Base-by-base conservation (phyloP, 306 rosid genomes). In the Alnus rubra region DNA sequence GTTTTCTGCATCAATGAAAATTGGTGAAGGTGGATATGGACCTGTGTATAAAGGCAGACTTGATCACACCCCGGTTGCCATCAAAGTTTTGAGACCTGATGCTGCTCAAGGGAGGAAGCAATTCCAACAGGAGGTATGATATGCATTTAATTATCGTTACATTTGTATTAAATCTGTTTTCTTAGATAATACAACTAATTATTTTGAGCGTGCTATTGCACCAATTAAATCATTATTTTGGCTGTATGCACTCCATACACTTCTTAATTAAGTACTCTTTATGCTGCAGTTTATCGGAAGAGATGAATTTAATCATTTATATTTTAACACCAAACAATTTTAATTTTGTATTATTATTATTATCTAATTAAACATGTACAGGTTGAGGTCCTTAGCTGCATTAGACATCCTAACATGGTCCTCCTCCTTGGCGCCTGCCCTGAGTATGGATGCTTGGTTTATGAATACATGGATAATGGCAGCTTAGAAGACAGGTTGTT, bases 21-120 rank as follows among this genome's bases (percentile, higher is more conserved):
- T 95, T 42, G 99, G 99, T 68, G 99, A 93, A 89, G 99, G 99
- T 74, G 99, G 99, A 65, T 95, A 95, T 72, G 99, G 99, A 81
- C 98, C 99, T 10, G 99, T 93, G 60, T 95, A 70, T 82, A 92
- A 82, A 84, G 98, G 96, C 67, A 84, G 78, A 69, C 98, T 95
- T 72, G 96, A 93, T 75, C 98, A 93, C 87, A 95, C 99, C 18
- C 82, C 90, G 0, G 99, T 93, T 80, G 99, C 99, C 53, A 91
- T 95, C 82, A 95, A 95, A 86, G 87, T 95, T 58, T 82, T 95
- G 79, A 92, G 88, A 74, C 98, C 98, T 15, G 94, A 90, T 64
- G 98, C 98, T 70, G 74, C 90, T 86, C 98, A 95, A 79, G 98
- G 98, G 53, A 86, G 90, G 86, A 95, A 81, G 86, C 99, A 95